Evolutionary conservation across 2,329 filamentous ascomycete species (phyloP), one percentile per base, ranked within the genome.

Genomic region (Fusarium napiforme): DNA sequence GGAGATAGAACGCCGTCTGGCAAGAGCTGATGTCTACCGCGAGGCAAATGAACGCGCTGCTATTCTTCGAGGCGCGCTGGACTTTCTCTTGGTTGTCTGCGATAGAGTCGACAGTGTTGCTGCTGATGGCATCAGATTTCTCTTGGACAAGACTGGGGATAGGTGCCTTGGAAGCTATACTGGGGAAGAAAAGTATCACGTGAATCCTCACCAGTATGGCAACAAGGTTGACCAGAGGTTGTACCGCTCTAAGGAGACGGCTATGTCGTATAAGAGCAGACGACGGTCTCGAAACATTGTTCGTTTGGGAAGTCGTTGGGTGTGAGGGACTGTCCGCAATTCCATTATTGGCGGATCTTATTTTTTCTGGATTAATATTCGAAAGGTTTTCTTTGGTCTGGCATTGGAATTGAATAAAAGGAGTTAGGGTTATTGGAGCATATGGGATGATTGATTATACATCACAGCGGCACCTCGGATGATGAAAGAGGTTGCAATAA

Each of bases 21-120:
- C 11, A 8, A 23, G 30, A 34, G 64, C 67, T 5, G 14, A 9
- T 4, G 5, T 43, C 9, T n/a, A 39, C n/a, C 16, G 37, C 5
- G 15, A 26, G 0, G 50, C 40, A 5, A 71, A 70, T 30, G 67
- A 71, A 10, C 37, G 45, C 14, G 34, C 61, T 0, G n/a, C 68
- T 7, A 52, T 71, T 4, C 7, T 36, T 3, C 66, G 68, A 12
- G 68, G 68, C 28, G 57, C 61, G 2, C 50, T 71, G n/a, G 68
- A 71, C 46, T 66, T 70, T 43, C 36, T 46, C 23, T 30, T 70
- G 26, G 40, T 36, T 21, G 45, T 70, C 23, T 58, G n/a, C 21
- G 49, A 58, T 21, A 19, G 36, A 26, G 12, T 18, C 9, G 45
- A 64, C 18, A 47, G 37, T 2, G 6, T 16, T 16, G 36, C 40